Evolutionary conservation across 2,329 filamentous ascomycete genomes (phyloP).

Genomic region (Ophiocordyceps sinensis): DNA sequence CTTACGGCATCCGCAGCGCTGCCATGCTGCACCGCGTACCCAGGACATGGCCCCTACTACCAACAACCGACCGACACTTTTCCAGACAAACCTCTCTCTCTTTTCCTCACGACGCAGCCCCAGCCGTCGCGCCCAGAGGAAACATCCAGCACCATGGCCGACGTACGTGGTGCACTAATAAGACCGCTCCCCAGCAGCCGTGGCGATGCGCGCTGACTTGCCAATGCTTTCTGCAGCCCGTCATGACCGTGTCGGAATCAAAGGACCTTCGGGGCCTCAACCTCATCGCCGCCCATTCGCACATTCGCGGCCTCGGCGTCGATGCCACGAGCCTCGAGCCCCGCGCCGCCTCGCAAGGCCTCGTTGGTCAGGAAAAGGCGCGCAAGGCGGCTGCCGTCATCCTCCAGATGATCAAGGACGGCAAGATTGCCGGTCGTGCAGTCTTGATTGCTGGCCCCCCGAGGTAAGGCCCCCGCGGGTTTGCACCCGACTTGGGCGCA

Average conservation of each 20-base stretch:
- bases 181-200: background rate
- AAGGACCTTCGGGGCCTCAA: conserved; percentile 95
- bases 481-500: background rate
- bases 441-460: conserved; percentile 91
- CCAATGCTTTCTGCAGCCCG: conserved; percentile 24
- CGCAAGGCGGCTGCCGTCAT: conserved; percentile 94
- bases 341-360: conserved; percentile 69
- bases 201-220: conserved; percentile 1
- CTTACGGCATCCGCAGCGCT: no score
- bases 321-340: conserved; percentile 85
- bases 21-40: no score
- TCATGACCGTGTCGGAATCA: conserved; percentile 76
- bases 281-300: conserved; percentile 94
- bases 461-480: conserved; percentile 31
- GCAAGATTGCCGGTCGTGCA: conserved; percentile 92
- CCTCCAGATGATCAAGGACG: conserved; percentile 96
- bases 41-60: background rate
- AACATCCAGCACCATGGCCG: conserved; percentile 28
- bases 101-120: conserved; percentile 1
- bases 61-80: background rate
- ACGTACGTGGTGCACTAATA: no score
- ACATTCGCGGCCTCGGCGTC: conserved; percentile 90
- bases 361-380: conserved; percentile 93
- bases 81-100: background rate
- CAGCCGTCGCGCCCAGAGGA: background rate